Evolutionary conservation across 1,284 basidiomycete species (phyloP), one percentile per base, ranked within the genome.

Genomic region (Tilletiopsis washingtonensis): DNA sequence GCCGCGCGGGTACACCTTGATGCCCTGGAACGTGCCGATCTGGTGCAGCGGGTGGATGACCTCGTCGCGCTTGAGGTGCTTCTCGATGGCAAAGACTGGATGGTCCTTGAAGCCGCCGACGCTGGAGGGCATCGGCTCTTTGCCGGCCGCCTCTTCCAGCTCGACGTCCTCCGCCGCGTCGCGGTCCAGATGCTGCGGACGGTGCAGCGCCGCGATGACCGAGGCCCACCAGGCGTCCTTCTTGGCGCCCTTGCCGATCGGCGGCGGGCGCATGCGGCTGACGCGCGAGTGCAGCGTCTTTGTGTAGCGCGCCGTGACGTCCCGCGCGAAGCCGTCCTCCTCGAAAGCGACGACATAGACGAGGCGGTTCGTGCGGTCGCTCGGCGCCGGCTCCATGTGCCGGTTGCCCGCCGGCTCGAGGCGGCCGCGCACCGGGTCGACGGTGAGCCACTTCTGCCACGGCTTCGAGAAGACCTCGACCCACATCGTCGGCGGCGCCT

Each of bases 101-200:
- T 99, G 93, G 66, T 91, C 86, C 74, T 98, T 97, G 81, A 97
- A 98, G 0, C 88, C 91, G 21, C 78, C 79, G 58, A 97, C 80
- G 25, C 87, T 86, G 11, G 84, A 85, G 0, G 93, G 93, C 88
- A 99, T 94, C n/a, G 85, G 88, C 74, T 96, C 93, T 24, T 81
- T 82, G 60, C 86, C 76, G 67, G 88, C 84, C 52, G 82, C 81
- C 1, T 78, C 79, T 56, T 86, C 81, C 25, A 99, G 76, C 74
- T 97, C 91, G n/a, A 87, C 86, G 62, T 97, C 91, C 75, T 98
- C 93, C 19, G 87, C 74, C 58, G 93, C 88, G 72, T 98, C 93
- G 47, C 93, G 82, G 69, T 90, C 81, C 3, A 72, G 54, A 36
- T 51, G 59, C 49, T 62, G 77, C 74, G 46, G 82, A 78, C 70